These are phyloP conservation scores for Phytophthora melonis DNA, from an alignment of 352 stramenopile genomes.

Conservation along the genomic window DNA sequence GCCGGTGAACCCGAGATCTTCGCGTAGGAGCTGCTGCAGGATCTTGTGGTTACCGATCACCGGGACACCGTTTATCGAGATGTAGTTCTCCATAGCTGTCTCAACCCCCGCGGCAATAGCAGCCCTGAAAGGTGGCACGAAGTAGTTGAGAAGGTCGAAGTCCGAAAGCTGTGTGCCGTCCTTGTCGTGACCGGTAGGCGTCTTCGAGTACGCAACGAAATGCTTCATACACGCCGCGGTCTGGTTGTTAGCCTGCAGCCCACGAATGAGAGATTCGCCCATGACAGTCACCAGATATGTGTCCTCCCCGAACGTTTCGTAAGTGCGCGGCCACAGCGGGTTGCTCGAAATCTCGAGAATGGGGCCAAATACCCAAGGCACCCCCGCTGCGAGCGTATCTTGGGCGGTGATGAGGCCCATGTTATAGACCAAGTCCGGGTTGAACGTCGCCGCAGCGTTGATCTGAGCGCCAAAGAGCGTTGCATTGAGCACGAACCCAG, in stretches of 20 bases:
- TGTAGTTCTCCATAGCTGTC: not conserved
- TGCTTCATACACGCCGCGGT: not conserved
- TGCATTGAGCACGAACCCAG: not conserved
- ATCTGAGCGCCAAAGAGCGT: not conserved
- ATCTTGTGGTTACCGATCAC: constrained; percentile 1
- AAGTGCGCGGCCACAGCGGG: not conserved
- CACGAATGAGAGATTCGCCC: not conserved
- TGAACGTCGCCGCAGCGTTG: not conserved
- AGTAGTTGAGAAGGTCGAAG: constrained; percentile 1
- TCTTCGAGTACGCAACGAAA: not conserved
- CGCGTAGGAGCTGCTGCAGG: not conserved
- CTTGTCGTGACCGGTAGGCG: not conserved
- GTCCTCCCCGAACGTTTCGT: not conserved
- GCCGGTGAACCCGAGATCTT: not conserved
- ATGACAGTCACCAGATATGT: not conserved
- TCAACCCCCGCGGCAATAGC: not conserved
- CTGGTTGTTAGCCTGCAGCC: not conserved
- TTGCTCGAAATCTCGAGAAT: not conserved
- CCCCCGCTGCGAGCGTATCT: not conserved
- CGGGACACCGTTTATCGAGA: not conserved
- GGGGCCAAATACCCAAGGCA: not conserved
- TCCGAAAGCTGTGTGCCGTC: not conserved
- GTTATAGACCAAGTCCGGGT: not conserved
- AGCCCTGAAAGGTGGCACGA: not conserved
- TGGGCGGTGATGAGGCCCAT: not conserved